Base-by-base conservation (phyloP, 345 rosid species). In the Aquilaria yunnanensis region DNA sequence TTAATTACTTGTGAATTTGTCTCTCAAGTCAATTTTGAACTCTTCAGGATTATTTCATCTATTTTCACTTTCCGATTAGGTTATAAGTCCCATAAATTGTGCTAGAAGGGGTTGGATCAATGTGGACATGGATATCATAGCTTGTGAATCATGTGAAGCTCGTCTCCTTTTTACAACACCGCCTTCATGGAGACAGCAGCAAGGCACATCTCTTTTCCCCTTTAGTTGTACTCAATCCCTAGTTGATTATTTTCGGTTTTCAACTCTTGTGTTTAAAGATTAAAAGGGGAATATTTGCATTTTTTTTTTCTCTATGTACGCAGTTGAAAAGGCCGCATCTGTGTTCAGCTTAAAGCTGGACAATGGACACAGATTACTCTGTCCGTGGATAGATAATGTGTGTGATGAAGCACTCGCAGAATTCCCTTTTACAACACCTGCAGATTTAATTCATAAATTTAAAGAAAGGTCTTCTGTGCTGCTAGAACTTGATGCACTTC, bases 51-150 rank as follows among this genome's bases (percentile, higher is more conserved):
- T 37, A 9, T 37, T 23, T 9, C 5, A 37, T 37, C 43, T 37
- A 9, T 64, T 60, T 51, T 47, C 10, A 46, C 51, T 70, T 54
- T 31, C 50, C 65, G 23, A 65, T 72, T 73, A 91, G 99, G 96
- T 73, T 31, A 85, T 87, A n/a, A 80, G 80, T 71, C 96, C 97
- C 74, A 85, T 85, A 65, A 88, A 90, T 73, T 94, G 99, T 59
- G 96, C 97, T 10, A 81, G 85, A 72, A 88, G 88, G 79, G 96
- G 97, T 57, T 94, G 99, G 99, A 75, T 87, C 72, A 94, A 90
- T 74, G 79, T 81, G 58, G 93, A 90, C 46, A 69, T 73, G 63
- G 99, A 94, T 80, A 76, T 69, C 60, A 78, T 94, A 66, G 80
- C 93, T 48, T 90, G 99, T 72, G 96, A 90, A 81, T 81, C 89